A percentile compares a stretch with the other conserved stretches of the same genome.
These are phyloP conservation scores for Tulasnella sp. DNA, from an alignment of 768 basidiomycete genomes.

Conservation along the genomic window DNA sequence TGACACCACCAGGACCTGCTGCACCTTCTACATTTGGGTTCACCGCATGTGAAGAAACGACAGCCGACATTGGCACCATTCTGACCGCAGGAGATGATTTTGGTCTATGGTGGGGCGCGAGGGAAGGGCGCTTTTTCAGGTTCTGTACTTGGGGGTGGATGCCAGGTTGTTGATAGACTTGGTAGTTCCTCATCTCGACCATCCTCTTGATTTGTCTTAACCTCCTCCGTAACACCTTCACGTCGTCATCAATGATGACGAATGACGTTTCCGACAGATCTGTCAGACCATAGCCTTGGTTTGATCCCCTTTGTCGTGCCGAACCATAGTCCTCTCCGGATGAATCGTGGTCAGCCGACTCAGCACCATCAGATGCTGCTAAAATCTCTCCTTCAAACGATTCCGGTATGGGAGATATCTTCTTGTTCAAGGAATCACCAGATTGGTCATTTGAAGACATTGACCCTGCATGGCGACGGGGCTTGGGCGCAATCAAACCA, in stretches of 20 bases:
- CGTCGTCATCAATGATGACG: constrained; percentile 87
- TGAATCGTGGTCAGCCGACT: not conserved
- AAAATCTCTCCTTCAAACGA: too few relatives aligned
- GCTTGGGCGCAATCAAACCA: too few relatives aligned
- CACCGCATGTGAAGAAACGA: not conserved
- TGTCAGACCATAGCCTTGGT: too few relatives aligned
- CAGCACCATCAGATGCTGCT: constrained; percentile 8
- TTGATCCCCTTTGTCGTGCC: too few relatives aligned
- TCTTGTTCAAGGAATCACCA: too few relatives aligned
- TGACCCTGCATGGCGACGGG: too few relatives aligned
- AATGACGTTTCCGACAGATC: constrained; percentile 37
- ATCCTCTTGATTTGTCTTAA: constrained; percentile 55
- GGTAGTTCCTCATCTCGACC: constrained; percentile 20
- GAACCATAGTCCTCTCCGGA: constrained; percentile 1
- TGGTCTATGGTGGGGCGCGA: constrained; percentile 55
- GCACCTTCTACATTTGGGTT: not conserved
- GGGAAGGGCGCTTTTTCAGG: constrained; percentile 47
- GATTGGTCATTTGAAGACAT: too few relatives aligned
- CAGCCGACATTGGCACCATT: constrained; percentile 25
- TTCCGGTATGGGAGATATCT: too few relatives aligned
- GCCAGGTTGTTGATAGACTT: constrained; percentile 22
- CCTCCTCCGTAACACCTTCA: constrained; percentile 61
- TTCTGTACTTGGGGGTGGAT: constrained; percentile 27
- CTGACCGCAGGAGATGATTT: constrained; percentile 72
- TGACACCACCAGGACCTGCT: constrained; percentile 29